Percentiles rank a stretch among this genome's conserved stretches.
Conservation (phyloP, 495 filamentous ascomycete species). For the Penicillium fimorum region DNA sequence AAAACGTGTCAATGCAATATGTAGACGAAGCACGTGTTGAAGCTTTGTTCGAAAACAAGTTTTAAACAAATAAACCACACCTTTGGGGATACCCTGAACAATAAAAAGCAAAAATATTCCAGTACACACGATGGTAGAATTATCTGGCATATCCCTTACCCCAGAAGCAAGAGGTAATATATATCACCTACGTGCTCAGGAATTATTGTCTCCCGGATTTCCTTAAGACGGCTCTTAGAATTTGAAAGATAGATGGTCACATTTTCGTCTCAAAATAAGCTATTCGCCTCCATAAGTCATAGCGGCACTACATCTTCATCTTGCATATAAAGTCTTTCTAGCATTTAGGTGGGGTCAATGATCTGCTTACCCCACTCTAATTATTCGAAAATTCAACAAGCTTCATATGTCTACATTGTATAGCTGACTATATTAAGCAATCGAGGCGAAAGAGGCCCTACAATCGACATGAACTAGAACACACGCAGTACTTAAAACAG, state of each 20-base stretch:
- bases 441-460: constrained; percentile 10
- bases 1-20: background rate
- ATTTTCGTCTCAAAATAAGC: background rate
- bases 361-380: constrained; percentile 17
- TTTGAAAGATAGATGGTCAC: background rate
- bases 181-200: background rate
- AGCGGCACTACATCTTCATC: constrained; percentile 10
- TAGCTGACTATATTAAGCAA: constrained; percentile 9
- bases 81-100: background rate
- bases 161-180: constrained; percentile 19
- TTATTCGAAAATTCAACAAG: constrained; percentile 7
- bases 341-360: background rate
- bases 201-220: background rate
- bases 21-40: background rate
- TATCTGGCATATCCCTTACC: constrained; percentile 12
- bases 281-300: background rate
- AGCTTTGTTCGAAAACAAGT: background rate
- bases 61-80: background rate
- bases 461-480: constrained; percentile 15
- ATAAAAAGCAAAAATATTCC: background rate
- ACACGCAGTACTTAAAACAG: constrained; percentile 13
- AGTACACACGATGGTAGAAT: background rate
- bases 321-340: constrained; percentile 17
- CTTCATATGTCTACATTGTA: background rate
- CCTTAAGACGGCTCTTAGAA: background rate